phyloP scores from a whole-genome alignment of 1,284 basidiomycete species.

The Papiliotrema terrestris region DNA sequence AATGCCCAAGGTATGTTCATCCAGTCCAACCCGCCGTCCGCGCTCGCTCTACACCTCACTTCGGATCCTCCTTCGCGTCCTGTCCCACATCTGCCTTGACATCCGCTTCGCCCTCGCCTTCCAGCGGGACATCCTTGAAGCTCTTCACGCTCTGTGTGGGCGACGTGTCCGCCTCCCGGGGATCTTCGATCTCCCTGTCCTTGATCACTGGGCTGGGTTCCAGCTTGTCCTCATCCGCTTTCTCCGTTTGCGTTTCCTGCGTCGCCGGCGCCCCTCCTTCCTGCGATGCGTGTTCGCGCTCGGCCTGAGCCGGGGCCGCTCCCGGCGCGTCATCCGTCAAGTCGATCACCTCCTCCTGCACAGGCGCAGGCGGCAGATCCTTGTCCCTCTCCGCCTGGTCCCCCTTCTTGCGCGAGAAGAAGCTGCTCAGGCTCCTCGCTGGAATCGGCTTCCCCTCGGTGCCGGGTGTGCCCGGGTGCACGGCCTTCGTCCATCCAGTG shows the following conservation, averaged over 20 bases:
- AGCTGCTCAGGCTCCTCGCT: conserved; percentile 20
- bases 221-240: neutral
- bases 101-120: no score
- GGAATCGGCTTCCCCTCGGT: conserved; percentile 3
- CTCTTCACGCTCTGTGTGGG: no score
- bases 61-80: no score
- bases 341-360: conserved; percentile 1
- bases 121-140: no score
- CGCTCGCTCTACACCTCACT: no score
- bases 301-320: neutral
- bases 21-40: no score
- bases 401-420: conserved; percentile 21
- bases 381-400: conserved; percentile 11
- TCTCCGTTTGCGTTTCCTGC: neutral
- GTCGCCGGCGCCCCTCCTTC: neutral
- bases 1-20: no score
- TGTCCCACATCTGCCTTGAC: no score
- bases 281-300: neutral
- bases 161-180: no score
- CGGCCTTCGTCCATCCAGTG: conserved; percentile 34
- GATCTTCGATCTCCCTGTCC: neutral
- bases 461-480: conserved; percentile 16
- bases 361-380: conserved; percentile 10
- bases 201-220: conserved; percentile 17
- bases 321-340: neutral